A percentile compares a stretch with the other conserved stretches of the same genome.
Evolutionary conservation across 192 early-diverging fungal species (phyloP).

Genomic region (Rhizoclosmatium globosum): DNA sequence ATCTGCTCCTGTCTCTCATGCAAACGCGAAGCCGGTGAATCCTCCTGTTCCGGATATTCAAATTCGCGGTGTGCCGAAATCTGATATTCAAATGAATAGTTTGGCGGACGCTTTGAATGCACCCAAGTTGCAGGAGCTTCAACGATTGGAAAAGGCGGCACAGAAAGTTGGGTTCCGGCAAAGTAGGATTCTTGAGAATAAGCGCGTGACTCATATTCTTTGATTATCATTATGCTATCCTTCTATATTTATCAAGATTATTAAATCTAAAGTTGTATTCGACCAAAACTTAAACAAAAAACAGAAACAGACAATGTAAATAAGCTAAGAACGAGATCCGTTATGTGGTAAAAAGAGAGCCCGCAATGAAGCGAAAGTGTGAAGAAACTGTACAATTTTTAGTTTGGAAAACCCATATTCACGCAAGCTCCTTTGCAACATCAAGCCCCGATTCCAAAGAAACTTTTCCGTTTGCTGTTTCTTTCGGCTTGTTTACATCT

Average conservation of each 20-base stretch:
- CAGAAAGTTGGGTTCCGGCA: slow-evolving; percentile 15
- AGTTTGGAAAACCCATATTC: neutral
- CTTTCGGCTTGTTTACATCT: slow-evolving; percentile 29
- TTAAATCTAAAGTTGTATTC: too few species aligned
- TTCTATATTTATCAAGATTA: too few species aligned
- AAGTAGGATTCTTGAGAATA: slow-evolving; percentile 18
- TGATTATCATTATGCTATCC: too few species aligned
- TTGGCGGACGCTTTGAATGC: too few species aligned
- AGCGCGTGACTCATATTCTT: neutral
- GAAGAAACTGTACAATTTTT: too few species aligned
- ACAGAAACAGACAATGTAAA: neutral
- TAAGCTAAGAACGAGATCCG: neutral
- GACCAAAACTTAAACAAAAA: neutral
- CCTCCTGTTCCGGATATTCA: too few species aligned
- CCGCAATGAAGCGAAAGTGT: neutral
- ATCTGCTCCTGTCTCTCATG: neutral
- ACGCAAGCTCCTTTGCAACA: slow-evolving; percentile 34
- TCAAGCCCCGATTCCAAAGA: slow-evolving; percentile 12
- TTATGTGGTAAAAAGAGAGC: neutral
- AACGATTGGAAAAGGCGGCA: neutral
- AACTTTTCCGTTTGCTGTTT: slow-evolving; percentile 39
- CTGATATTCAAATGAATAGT: too few species aligned
- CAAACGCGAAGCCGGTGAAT: neutral
- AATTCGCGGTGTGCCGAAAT: too few species aligned
- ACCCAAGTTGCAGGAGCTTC: neutral